Evolutionary conservation across 1,139 yeast genomes (phyloP), one percentile per base, ranked within the genome.

Genomic region (Yamadazyma blattariae): DNA sequence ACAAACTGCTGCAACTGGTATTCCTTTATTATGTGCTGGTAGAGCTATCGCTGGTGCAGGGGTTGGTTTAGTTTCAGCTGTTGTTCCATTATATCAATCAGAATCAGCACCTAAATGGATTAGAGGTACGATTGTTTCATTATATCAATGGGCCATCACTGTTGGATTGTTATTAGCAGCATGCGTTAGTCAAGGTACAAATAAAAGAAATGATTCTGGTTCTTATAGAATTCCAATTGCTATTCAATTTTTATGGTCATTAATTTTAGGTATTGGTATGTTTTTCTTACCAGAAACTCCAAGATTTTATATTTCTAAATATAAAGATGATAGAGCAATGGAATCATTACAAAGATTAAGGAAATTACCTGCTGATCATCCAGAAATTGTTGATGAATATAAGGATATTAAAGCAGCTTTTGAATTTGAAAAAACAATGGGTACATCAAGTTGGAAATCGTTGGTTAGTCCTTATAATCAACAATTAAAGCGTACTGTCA

Each of bases 271-370:
- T 22, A 37, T 50, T 27, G 92, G 85, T 56, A 74, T 82, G 77
- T 47, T 70, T 33, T 66, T 72, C 24, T 75, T 82, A 61, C 94
- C 94, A 38, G 95, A 85, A 61, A 79, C 92, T 27, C 89, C 94
- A 48, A 74, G 94, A 64, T 85, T 62, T 61, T 71, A 74, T 55
- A 72, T 82, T 42, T 74, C 77, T 43, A 64, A 56, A 35, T 77
- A 71, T 41, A 62, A 63, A 40, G 58, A 75, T 35, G 84, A 70
- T 17, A 74, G 73, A 36, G 92, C 92, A 23, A 73, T 54, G 45
- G 45, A 52, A 7, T 59, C 69, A 13, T 56, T 64, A 47, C 29
- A 50, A 16, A 51, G 47, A 36, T 57, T 64, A 48, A 60, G 69
- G 51, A 54, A 52, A 38, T 54, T 64, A 42, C 64, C 67, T 15